Base-by-base conservation (phyloP, 805 yeast species). In the Scheffersomyces amazonensis region DNA sequence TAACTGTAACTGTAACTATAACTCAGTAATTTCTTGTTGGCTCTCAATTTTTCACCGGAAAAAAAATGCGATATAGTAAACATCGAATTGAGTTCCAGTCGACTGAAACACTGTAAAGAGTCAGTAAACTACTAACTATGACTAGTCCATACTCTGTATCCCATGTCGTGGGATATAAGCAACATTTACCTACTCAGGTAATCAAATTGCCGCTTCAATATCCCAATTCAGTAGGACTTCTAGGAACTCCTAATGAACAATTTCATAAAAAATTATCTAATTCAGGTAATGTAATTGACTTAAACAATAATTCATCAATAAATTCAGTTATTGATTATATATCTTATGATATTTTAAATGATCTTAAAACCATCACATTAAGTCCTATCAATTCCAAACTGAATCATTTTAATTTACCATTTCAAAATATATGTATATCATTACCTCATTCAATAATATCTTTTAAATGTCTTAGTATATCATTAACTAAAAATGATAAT, bases 381-480 rank as follows among this genome's bases (percentile, higher is more conserved):
- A 54, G 65, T 9, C 81, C 82, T 7, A 38, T 74, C 15, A 46
- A 56, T 2, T 39, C 69, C 15, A 56, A 62, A 36, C 35, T 47
- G 4, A 64, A 69, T 32, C 44, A 63, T 10, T 44, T 69, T 18
- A 60, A 60, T 6, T 42, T 66, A 24, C 46, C 53, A 13, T 54
- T 64, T 24, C 71, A 72, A 31, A 56, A 58, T 9, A 49, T 77
- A 7, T 31, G 35, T 12, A 43, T 65, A 16, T 47, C 50, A 28
- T 44, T 60, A n/a, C 65, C 65, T 2, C 50, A 56, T 41, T 34
- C 43, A 18, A 35, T 58, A 12, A 27, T 49, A 13, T 46, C 52
- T 6, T 33, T 34, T 12, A 42, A 43, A 16, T 51, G 60, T 32
- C 39, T 45, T 18, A 42, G 52, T 18, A 40, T 54, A 8, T 29